Evolutionary conservation across 2,329 filamentous ascomycete species (phyloP), one percentile per base, ranked within the genome.

Genomic region (Pyricularia pennisetigena): DNA sequence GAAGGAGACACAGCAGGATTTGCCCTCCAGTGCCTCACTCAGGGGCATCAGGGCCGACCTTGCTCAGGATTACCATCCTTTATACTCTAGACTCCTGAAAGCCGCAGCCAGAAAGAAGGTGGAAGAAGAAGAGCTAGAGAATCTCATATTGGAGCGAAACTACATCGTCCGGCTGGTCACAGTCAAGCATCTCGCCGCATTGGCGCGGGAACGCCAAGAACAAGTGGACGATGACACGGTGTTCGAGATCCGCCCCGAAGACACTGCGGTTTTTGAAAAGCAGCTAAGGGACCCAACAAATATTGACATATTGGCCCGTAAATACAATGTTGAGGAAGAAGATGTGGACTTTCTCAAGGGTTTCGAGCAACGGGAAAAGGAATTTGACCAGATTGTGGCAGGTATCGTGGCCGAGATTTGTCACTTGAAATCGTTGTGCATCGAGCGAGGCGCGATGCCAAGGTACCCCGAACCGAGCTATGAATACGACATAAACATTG

Each of bases 341-440:
- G 79, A 82, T 59, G 69, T 77, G 5, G 80, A 83, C 9, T 83
- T 84, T 70, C 74, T 85, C 4, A 73, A 74, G 26, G 77, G 80
- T 20, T 85, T 81, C 65, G 76, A 79, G 0, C 59, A 71, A 0
- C 74, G 80, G n/a, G 75, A 80, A 65, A 69, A 72, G 32, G 73
- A 73, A 49, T 78, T 79, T 70, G 72, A 70, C 9, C 71, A 12
- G 74, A 20, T 29, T 29, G 32, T 84, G 14, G 72, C 75, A 5
- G 71, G 71, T 9, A 75, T 79, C 23, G 75, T 77, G 14, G 70
- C 73, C 4, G 73, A 76, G 66, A 79, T 81, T 4, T 70, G 69
- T 7, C 70, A 71, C 2, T 75, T 85, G 7, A 78, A 76, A 68
- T 69, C 72, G 1, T 70, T 77, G 9, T 86, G 84, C 71, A 75